Evolutionary conservation across 2,329 filamentous ascomycete genomes (phyloP).

Genomic region (Aspergillus glaucus): DNA sequence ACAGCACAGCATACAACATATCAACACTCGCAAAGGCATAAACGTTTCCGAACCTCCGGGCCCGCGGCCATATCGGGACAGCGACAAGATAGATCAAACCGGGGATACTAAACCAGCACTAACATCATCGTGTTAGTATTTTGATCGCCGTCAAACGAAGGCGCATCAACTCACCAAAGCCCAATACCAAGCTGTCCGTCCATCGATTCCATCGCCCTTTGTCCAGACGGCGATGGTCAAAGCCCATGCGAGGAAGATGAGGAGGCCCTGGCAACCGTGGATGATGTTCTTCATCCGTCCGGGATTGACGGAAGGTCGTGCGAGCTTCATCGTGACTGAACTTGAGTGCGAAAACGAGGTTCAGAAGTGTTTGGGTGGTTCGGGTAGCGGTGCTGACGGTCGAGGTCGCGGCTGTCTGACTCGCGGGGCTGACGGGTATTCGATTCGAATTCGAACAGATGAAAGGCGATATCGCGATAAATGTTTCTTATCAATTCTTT

Average conservation of each 20-base stretch:
- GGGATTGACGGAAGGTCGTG: conserved; percentile 36
- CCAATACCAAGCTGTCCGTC: conserved; percentile 52
- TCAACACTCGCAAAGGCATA: conserved; percentile 56
- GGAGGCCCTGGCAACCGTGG: conserved; percentile 49
- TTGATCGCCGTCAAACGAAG: background rate
- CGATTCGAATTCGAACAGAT: background rate
- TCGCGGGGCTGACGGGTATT: background rate
- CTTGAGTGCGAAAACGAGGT: background rate
- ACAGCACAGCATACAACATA: conserved; percentile 48
- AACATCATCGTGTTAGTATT: conserved; percentile 1
- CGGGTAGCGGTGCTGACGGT: background rate
- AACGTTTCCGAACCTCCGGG: conserved; percentile 52
- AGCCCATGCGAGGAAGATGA: conserved; percentile 54
- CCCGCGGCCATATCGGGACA: conserved; percentile 56
- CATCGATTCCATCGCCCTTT: conserved; percentile 48
- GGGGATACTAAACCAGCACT: conserved; percentile 57
- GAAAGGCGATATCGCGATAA: background rate
- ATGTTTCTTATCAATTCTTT: too few species aligned
- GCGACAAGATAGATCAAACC: conserved; percentile 55
- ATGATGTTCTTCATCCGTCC: conserved; percentile 52
- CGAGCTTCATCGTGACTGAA: conserved; percentile 20
- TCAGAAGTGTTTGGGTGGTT: background rate
- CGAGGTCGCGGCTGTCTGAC: background rate
- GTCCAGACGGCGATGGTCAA: conserved; percentile 55
- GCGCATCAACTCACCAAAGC: conserved; percentile 43